Evolutionary conservation across 2,329 filamentous ascomycete genomes (phyloP).

Genomic region (Emydomyces testavorans): DNA sequence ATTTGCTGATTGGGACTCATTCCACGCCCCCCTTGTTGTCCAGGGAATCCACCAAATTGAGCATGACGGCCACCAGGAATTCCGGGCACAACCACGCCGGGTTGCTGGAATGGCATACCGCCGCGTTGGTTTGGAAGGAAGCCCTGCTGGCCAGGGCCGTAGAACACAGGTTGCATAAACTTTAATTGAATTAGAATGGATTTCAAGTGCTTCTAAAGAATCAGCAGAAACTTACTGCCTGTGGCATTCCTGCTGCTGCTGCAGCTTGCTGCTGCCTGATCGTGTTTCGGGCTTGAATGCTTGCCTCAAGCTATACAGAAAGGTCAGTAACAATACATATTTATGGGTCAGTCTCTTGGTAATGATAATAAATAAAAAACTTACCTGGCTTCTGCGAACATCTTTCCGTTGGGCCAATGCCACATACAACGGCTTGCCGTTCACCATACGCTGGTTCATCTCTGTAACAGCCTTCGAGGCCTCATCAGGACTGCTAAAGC

Average conservation of each 20-base stretch:
- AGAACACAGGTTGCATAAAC: conserved; percentile 89
- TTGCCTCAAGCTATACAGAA: conserved; percentile 63
- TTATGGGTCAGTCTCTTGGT: neutral
- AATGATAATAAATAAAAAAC: conserved; percentile 7
- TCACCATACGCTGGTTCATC: conserved; percentile 99
- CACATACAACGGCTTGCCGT: conserved; percentile 93
- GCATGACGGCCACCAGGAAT: conserved; percentile 72
- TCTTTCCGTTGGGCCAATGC: conserved; percentile 98
- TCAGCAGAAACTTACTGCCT: conserved; percentile 39
- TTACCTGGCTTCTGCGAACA: conserved; percentile 82
- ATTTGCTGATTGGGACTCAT: conserved; percentile 73
- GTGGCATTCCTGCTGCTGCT: conserved; percentile 76
- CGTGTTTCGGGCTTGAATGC: conserved; percentile 97
- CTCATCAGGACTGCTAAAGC: conserved; percentile 98
- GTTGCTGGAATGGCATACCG: conserved; percentile 49
- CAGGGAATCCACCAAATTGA: conserved; percentile 71
- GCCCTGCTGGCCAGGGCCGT: conserved; percentile 59
- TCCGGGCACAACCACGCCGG: conserved; percentile 49
- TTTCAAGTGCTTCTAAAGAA: no score
- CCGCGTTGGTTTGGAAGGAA: conserved; percentile 47
- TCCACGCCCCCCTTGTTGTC: conserved; percentile 78
- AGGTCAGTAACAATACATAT: conserved; percentile 5
- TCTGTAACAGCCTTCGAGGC: conserved; percentile 98
- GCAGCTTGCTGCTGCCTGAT: conserved; percentile 96
- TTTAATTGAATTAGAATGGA: conserved; percentile 22